phyloP scores from a whole-genome alignment of 768 basidiomycete genomes.

The Mycena galericulata region DNA sequence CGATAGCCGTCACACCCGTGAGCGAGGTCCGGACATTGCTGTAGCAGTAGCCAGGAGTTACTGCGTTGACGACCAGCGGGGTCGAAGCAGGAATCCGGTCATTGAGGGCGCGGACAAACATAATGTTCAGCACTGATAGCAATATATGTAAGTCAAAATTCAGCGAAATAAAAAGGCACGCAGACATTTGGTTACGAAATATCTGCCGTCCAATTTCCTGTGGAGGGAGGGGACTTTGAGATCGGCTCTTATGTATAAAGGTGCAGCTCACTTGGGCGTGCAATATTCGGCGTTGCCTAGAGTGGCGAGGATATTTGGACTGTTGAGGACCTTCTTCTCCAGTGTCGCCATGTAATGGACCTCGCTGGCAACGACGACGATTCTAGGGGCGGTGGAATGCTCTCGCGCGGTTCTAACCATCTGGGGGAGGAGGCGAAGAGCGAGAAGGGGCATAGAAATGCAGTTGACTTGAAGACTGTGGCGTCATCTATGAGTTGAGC shows the following conservation, averaged over 20 bases:
- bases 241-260: background rate
- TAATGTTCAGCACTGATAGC: slow-evolving; percentile 52
- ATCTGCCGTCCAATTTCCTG: background rate
- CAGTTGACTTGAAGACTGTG: slow-evolving; percentile 49
- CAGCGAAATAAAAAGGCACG: background rate
- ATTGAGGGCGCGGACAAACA: slow-evolving; percentile 49
- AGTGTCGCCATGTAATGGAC: slow-evolving; percentile 39
- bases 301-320: slow-evolving; percentile 44
- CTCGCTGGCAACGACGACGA: slow-evolving; percentile 43
- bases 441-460: slow-evolving; percentile 42
- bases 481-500: background rate
- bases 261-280: background rate
- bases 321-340: slow-evolving; percentile 38
- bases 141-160: background rate
- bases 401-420: slow-evolving; percentile 38
- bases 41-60: slow-evolving; percentile 57
- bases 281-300: slow-evolving; percentile 44
- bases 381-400: slow-evolving; percentile 13
- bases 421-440: slow-evolving; percentile 44
- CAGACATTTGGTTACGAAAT: background rate
- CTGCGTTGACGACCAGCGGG: slow-evolving; percentile 48
- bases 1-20: no score
- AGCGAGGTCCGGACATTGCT: slow-evolving; percentile 41
- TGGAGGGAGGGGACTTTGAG: background rate
- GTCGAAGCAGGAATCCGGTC: slow-evolving; percentile 42